Base-by-base conservation (phyloP, 2,329 filamentous ascomycete genomes). In the Bipolaris sorokiniana region DNA sequence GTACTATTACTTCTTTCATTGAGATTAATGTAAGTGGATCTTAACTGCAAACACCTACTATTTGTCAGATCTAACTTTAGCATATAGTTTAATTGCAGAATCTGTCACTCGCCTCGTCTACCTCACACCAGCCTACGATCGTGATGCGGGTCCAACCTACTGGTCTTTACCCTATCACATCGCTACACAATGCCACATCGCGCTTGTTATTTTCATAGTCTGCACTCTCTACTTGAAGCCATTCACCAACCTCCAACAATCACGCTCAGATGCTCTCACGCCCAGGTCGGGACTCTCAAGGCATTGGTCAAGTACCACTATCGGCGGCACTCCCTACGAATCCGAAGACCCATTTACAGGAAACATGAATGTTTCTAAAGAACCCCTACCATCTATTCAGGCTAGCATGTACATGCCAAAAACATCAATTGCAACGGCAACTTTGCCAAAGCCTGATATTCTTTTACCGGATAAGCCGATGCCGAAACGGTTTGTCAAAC, bases 61-160 rank as follows among this genome's bases (percentile, higher is more conserved):
- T 11, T 22, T 2, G 7, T 4, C 2, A 5, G 9, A n/a, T 9
- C 16, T 41, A 49, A 62, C 56, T 36, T 57, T 45, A 34, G 3
- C 11, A 15, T n/a, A 0, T 26, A 73, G 70, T 2, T 58, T 72
- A 7, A 56, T 73, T 5, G 44, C 55, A 44, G 48, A 63, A 37
- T 72, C 69, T 3, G 40, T 67, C 31, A 18, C 62, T 47, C 66
- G 69, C 37, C 48, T 73, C 9, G 6, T 67, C 18, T 65, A 63
- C 31, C 53, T 73, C 9, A 50, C 54, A 23, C 62, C 49, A 37
- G 59, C 58, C 18, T 48, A 61, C 22, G 49, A 52, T 41, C 20
- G 51, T 36, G 23, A 40, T 11, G 40, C 56, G 1, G 63, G 70
- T 38, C 58, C 56, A 26, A 54, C 65, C 15, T 68, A 66, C 42